A percentile compares a stretch with the other conserved stretches of the same genome.
phyloP scores from a whole-genome alignment of 305 asterid genomes.

The Fraxinus greggii region DNA sequence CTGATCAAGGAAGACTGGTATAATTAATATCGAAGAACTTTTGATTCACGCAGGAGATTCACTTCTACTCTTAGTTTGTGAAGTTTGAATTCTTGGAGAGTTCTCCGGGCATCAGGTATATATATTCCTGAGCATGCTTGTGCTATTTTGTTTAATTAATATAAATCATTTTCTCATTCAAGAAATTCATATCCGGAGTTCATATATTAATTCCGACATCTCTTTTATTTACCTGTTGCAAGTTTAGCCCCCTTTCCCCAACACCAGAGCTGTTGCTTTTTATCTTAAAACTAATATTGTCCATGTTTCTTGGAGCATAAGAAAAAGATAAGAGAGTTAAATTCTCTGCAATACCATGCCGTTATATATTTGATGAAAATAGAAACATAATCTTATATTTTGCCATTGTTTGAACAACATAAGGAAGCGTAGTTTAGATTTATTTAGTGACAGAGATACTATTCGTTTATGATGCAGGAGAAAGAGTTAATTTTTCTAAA shows the following conservation, averaged over 20 bases:
- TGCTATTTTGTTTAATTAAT: background rate
- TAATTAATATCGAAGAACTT: slow-evolving; percentile 29
- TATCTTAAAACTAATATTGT: background rate
- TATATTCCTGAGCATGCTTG: background rate
- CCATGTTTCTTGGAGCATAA: background rate
- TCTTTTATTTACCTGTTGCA: background rate
- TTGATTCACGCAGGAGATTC: slow-evolving; percentile 25
- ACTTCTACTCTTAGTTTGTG: slow-evolving; percentile 26
- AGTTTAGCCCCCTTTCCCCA: background rate
- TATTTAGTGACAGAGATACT: background rate
- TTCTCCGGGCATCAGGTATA: slow-evolving; percentile 40
- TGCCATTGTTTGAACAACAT: background rate
- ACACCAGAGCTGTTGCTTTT: background rate
- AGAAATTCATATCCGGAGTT: background rate
- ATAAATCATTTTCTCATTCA: background rate
- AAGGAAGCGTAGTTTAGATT: background rate
- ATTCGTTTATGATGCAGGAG: background rate
- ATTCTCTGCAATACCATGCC: background rate
- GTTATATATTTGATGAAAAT: background rate
- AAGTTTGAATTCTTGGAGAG: slow-evolving; percentile 26
- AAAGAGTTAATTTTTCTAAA: background rate
- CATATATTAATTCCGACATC: background rate
- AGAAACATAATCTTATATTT: background rate
- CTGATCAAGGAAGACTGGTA: slow-evolving; percentile 43
- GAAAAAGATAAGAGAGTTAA: background rate